Conservation (phyloP, 2,329 filamentous ascomycete genomes). For the Catunica adiposa region DNA sequence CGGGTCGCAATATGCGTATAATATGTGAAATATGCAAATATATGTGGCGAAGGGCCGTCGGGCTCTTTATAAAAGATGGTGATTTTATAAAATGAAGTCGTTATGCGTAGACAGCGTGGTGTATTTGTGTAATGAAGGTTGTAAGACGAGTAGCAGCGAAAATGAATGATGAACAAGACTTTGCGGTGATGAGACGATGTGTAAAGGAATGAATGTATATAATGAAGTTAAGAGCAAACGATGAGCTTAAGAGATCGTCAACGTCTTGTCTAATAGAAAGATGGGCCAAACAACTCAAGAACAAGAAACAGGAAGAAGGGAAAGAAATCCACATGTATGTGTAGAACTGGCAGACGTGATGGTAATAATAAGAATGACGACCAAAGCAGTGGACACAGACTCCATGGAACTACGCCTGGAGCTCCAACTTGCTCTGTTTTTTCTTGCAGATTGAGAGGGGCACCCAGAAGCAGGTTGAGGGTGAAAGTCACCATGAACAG, state of each 20-base stretch:
- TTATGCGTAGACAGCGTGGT: background rate
- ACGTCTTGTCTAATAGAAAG: background rate
- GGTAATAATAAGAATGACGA: constrained; percentile 6
- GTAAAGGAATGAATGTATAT: background rate
- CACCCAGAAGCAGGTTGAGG: background rate
- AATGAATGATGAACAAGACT: no score
- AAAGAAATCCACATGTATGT: background rate
- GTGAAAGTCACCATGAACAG: background rate
- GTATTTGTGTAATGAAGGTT: background rate
- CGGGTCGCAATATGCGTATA: background rate
- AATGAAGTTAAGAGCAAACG: background rate
- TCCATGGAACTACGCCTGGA: no score
- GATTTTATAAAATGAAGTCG: background rate
- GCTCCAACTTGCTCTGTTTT: background rate
- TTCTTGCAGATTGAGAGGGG: background rate
- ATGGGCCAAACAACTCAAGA: background rate
- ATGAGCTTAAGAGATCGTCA: background rate
- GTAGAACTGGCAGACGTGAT: constrained; percentile 1
- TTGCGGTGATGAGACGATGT: no score
- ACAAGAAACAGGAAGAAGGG: background rate
- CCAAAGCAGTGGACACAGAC: background rate
- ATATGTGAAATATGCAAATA: background rate
- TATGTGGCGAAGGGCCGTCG: background rate
- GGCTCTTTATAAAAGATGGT: background rate
- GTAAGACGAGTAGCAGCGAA: background rate